Conservation (phyloP, 176 grass and related monocot species). For the Hordeum marinum region DNA sequence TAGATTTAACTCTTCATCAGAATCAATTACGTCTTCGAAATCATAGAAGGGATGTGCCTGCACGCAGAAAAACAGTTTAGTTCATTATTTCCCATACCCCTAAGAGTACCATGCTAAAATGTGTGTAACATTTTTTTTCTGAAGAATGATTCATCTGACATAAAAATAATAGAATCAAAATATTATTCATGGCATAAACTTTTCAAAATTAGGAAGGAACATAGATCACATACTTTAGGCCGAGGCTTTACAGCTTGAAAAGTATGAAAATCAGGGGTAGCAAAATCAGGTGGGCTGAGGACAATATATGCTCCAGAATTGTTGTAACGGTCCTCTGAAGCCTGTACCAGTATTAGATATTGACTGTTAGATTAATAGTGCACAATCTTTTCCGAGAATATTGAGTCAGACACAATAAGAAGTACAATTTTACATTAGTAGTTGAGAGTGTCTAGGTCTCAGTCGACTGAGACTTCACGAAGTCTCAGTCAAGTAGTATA, state of each 20-base stretch:
- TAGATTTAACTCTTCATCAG: conserved; percentile 89
- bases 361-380: not conserved
- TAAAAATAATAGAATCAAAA: not conserved
- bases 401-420: not conserved
- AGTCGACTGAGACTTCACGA: too few relatives aligned
- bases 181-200: not conserved
- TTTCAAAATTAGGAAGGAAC: not conserved
- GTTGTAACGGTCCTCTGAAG: conserved; percentile 70
- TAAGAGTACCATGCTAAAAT: not conserved
- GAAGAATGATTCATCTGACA: not conserved
- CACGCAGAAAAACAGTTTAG: not conserved
- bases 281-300: conserved; percentile 70
- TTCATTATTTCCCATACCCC: not conserved
- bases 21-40: conserved; percentile 88
- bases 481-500: too few relatives aligned
- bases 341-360: conserved; percentile 32
- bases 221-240: conserved; percentile 53
- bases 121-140: not conserved
- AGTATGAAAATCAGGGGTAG: conserved; percentile 75
- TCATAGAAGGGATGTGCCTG: conserved; percentile 80
- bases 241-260: conserved; percentile 90
- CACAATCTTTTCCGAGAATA: not conserved
- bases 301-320: conserved; percentile 92
- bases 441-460: too few relatives aligned
- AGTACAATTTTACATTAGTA: not conserved